These are phyloP conservation scores for Avena insularis DNA, from an alignment of 176 grass and related monocot species.

Conservation along the genomic window DNA sequence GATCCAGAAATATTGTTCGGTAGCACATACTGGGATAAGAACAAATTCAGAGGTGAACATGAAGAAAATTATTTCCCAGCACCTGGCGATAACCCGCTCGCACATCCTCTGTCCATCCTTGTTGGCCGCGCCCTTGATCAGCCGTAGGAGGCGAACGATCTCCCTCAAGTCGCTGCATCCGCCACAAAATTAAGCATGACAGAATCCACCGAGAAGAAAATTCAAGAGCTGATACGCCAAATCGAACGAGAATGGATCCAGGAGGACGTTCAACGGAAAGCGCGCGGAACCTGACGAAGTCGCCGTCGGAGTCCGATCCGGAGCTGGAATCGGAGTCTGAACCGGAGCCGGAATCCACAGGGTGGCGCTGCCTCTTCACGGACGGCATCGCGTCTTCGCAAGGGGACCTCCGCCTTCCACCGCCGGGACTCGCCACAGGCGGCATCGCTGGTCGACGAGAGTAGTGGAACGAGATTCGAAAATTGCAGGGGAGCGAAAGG, in stretches of 20 bases:
- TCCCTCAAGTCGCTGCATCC: slow-evolving; percentile 67
- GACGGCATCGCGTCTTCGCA: not conserved
- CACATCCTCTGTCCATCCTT: slow-evolving; percentile 69
- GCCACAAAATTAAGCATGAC: not conserved
- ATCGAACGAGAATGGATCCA: not conserved
- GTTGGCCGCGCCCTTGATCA: slow-evolving; percentile 68
- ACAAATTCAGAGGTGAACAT: not conserved
- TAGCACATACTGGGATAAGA: not conserved
- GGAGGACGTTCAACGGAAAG: not conserved
- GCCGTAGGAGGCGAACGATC: slow-evolving; percentile 58
- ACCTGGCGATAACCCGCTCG: slow-evolving; percentile 60
- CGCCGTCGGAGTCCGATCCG: slow-evolving; percentile 6
- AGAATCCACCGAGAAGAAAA: not conserved
- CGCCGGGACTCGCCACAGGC: no score
- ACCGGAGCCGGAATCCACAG: not conserved
- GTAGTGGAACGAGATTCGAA: no score
- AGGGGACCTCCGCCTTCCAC: no score
- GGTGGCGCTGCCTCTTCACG: slow-evolving; percentile 1
- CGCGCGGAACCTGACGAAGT: slow-evolving; percentile 36
- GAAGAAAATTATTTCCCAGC: not conserved
- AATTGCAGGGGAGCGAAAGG: no score
- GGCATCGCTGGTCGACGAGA: no score
- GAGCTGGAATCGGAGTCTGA: not conserved
- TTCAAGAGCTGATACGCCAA: not conserved
- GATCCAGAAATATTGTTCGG: not conserved